phyloP scores from a whole-genome alignment of 129 eudicot species.

The Helianthus tuberosus region DNA sequence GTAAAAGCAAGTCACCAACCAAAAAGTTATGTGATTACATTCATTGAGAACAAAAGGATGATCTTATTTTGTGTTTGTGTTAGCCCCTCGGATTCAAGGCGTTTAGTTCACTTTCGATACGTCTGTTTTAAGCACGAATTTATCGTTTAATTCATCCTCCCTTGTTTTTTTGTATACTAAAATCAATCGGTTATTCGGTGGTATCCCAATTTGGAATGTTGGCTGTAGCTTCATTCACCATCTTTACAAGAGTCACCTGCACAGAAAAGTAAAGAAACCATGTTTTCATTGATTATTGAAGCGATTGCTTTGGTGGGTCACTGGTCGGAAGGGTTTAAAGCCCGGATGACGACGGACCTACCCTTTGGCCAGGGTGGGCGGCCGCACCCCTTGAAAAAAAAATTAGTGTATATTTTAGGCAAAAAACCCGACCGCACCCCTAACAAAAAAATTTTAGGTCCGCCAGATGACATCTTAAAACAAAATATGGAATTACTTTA shows the following conservation, averaged over 20 bases:
- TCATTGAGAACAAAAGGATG: constrained; percentile 23
- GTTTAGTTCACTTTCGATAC: constrained; percentile 15
- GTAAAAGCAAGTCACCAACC: constrained; percentile 11
- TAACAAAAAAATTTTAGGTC: too few species aligned
- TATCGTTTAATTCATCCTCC: constrained; percentile 22
- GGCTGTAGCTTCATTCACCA: constrained; percentile 81
- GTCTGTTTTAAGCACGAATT: background rate
- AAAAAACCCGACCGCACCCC: too few species aligned
- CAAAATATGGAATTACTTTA: too few species aligned
- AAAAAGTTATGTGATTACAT: constrained; percentile 10
- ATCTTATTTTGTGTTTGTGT: background rate
- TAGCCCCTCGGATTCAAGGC: constrained; percentile 21
- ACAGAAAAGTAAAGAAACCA: background rate
- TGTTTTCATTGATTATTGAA: background rate
- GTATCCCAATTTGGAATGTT: constrained; percentile 73
- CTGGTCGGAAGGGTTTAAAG: too few species aligned
- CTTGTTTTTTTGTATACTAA: constrained; percentile 3
- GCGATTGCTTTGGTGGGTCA: too few species aligned
- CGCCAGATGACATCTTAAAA: too few species aligned
- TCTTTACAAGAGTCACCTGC: constrained; percentile 67
- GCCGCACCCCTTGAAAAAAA: too few species aligned
- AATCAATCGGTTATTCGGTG: constrained; percentile 12
- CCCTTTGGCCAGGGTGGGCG: too few species aligned
- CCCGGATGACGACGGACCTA: too few species aligned
- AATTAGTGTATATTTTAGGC: too few species aligned